Base-by-base conservation (phyloP, 1,284 basidiomycete species). In the Ceratobasidium theobromae region DNA sequence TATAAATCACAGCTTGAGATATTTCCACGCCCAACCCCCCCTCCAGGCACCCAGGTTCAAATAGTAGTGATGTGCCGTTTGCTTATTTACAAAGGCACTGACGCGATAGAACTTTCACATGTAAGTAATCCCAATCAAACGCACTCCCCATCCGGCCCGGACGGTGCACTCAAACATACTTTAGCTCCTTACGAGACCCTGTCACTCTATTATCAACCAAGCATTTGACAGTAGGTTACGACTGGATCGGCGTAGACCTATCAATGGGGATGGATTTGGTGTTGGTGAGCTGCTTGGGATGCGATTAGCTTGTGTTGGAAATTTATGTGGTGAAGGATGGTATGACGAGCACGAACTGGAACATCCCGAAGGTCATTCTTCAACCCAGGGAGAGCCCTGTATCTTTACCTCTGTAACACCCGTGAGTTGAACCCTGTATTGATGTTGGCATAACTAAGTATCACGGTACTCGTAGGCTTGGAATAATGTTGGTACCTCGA, bases 361-460 rank as follows among this genome's bases (percentile, higher is more conserved):
- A 49, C 84, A 81, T 69, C 86, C 58, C 23, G 58, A 62, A 18
- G 58, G 32, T 18, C 32, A 32, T 30, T 49, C 45, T 25, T 62
- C 58, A 1, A 49, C 58, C 12, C 58, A 62, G 33, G 58, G 58
- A 6, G 58, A 93, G 71, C 95, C 95, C 8, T 98, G 96, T 76
- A 91, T 98, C 68, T 98, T 98, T 77, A 98, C 95, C 55, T 92
- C 91, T n/a, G 88, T 97, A 18, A 95, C 93, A 3, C 95, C 93
- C 3, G 93, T 93, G 68, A 71, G 82, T 76, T 32, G 14, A 53
- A 54, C n/a, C n/a, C n/a, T n/a, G n/a, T n/a, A n/a, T n/a, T n/a
- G n/a, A n/a, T n/a, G 58, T 41, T 25, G 5, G 16, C 3, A 12
- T 5, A 4, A 21, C 3, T 11, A 30, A 11, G 54, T 53, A 53